Evolutionary conservation across 257 asterid genomes (phyloP), one percentile per base, ranked within the genome.

Genomic region (Solanum chilense): DNA sequence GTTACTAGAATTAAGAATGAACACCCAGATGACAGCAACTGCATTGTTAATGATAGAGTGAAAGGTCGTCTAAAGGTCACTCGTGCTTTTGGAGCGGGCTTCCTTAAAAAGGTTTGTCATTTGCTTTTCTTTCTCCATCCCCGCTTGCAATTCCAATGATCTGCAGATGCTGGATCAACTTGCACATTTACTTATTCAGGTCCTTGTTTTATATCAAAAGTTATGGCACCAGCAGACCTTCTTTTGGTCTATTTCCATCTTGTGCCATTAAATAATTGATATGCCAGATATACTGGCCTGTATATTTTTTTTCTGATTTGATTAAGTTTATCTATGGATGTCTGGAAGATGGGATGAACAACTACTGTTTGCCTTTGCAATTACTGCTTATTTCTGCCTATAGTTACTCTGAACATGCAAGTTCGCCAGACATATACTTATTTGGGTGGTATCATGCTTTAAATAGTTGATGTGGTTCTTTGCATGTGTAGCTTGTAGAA

Each of bases 1-100:
- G 87, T 84, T 74, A 62, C 14, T 25, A 74, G 89, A 88, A 88
- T 88, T 41, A 85, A 75, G 78, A 88, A 68, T 35, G 89, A 88
- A 58, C 89, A 88, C 76, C 89, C 89, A 12, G 89, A 88, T 41
- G 89, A 88, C 70, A 31, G 70, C 75, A 68, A 76, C 31, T 85
- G 87, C 82, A 85, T 88, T 49, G 85, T 88, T 13, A 88, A 88
- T 60, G 87, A 75, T 81, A 75, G 89, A 56, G 89, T 88, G 37
- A 88, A 88, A 84, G 89, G 89, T 5, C 87, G 87, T 62, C 85
- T 88, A 62, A 88, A 83, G 87, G 89, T 88, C 71, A 88, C 89
- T 60, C 87, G 89, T 21, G 89, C 89, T 29, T 88, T 88, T 84
- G 89, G 89, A 21, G 89, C 89, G 5, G 89, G 89, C 74, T 88